A percentile compares a stretch with the other conserved stretches of the same genome.
Conservation (phyloP, 345 rosid species). For the Acer negundo region DNA sequence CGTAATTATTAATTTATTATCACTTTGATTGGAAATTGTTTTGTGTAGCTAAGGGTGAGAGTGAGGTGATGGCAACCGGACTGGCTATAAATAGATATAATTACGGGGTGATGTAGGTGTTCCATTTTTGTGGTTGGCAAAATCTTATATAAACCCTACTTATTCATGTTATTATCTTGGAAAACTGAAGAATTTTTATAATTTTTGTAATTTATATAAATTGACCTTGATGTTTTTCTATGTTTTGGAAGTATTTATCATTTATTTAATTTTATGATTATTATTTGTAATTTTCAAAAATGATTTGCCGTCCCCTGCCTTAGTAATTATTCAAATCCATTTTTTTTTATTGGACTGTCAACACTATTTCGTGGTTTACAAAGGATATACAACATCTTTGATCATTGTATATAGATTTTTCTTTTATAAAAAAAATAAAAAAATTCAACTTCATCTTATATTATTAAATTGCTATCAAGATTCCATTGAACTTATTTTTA, state of each 20-base stretch:
- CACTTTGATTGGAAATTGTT: neutral
- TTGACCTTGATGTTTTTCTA: neutral
- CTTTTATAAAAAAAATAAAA: neutral
- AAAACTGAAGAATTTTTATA: no score
- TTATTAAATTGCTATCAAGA: conserved; percentile 4
- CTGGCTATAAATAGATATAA: conserved; percentile 3
- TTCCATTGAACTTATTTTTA: neutral
- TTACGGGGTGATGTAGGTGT: neutral
- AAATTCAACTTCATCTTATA: neutral
- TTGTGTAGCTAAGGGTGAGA: neutral
- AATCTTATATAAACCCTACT: neutral
- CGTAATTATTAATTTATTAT: no score
- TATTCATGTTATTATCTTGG: no score
- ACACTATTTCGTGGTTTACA: no score
- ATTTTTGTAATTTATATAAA: neutral
- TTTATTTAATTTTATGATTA: neutral
- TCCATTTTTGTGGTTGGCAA: neutral
- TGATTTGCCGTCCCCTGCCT: no score
- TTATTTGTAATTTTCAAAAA: neutral
- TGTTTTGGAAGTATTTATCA: neutral
- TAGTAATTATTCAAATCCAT: neutral
- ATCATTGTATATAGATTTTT: neutral
- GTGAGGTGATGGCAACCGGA: conserved; percentile 24
- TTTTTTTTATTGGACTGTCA: neutral
- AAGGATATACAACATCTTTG: neutral